Evolutionary conservation across 1,139 yeast genomes (phyloP), one percentile per base, ranked within the genome.

Genomic region (Debaryomyces fabryi): DNA sequence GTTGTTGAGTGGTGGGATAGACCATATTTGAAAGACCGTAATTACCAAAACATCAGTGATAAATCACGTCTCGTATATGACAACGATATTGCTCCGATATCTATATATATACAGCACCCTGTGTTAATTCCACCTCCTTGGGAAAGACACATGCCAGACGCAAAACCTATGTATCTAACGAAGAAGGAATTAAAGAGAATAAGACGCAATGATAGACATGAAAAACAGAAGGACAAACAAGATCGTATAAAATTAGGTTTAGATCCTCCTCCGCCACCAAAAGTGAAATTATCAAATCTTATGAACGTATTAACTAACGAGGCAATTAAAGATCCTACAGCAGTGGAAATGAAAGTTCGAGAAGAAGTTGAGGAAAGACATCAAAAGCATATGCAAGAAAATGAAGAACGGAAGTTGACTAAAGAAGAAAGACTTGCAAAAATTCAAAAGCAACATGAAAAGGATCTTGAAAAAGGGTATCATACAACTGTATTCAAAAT

Each of bases 271-370:
- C 97, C 97, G 0, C 86, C 87, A 6, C 96, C 97, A 2, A 93
- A 92, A 65, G 89, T 92, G 27, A 89, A 86, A 58, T 71, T 90
- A 46, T 81, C 86, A 40, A 93, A 92, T 62, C 76, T 92, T 63
- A 88, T 89, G 91, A 86, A 81, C 56, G 96, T 90, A 0, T 73
- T 86, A 43, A 88, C 97, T 3, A 85, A 89, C 59, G 96, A 88
- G 52, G 89, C 95, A n/a, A 86, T 91, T 42, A 77, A 79, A 52
- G 96, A 93, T 60, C 99, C 99, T 0, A 93, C 99, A 0, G 82
- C 83, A 4, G 85, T 92, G 56, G 99, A 93, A 60, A 74, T 76
- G 63, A 68, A 76, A 48, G 97, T 95, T 0, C 74, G 81, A 43
- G 67, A 72, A 36, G 95, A 92, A 53, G 87, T 90, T 8, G 83